Base-by-base conservation (phyloP, 257 asterid genomes). In the Scutellaria barbata region DNA sequence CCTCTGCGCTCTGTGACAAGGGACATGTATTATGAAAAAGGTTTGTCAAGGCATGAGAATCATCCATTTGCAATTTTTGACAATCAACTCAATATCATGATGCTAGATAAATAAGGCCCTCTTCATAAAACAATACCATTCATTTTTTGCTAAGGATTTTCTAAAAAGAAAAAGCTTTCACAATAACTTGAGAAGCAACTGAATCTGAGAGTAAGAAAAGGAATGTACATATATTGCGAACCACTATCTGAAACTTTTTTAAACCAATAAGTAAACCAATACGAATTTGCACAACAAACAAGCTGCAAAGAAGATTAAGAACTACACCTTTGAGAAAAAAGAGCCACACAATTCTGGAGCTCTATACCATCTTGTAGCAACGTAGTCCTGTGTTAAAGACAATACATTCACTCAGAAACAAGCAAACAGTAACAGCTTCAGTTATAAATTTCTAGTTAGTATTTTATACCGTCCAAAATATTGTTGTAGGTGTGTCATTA, bases 291-390 rank as follows among this genome's bases (percentile, higher is more conserved):
- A 47, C 52, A 48, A 48, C 59, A 57, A 59, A 20, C 43, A 22
- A 55, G 61, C 30, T 64, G 63, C 25, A 58, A 42, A 67, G 17
- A 51, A 68, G 64, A 51, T 41, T 11, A 1, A 10, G 43, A 61
- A 73, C 43, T 33, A 67, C 77, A 85, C 96, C 96, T 91, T 88
- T 5, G 97, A 88, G 82, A 84, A 90, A 80, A 90, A 90, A 58
- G 97, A 90, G 57, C 96, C 97, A 61, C 97, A 90, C 70, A 88
- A 81, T 73, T 90, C 97, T 50, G 97, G 97, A 79, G 97, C 96
- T 58, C 96, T 88, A 65, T 90, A 90, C 97, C 97, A 90, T 79
- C 97, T 88, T 50, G 97, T 88, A 64, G 97, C 97, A 68, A 90
- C 97, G 57, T 90, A 90, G 74, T 90, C 97, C 97, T 92, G 90